A percentile compares a stretch with the other conserved stretches of the same genome.
Evolutionary conservation across 768 basidiomycete species (phyloP).

Genomic region (Dioszegia hungarica): DNA sequence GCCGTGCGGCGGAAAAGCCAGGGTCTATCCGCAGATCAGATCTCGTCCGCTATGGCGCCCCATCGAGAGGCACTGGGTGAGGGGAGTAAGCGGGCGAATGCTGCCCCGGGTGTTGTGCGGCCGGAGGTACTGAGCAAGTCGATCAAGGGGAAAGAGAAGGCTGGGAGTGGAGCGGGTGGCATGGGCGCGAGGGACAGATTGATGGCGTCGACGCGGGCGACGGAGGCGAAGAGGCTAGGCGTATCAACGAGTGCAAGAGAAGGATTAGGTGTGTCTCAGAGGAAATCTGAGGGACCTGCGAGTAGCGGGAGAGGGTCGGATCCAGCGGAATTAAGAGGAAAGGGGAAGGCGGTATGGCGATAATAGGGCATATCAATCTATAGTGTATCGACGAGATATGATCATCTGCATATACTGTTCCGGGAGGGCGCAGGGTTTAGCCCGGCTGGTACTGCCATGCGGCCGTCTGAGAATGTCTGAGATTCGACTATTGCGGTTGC

Average conservation of each 20-base stretch:
- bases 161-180: no score
- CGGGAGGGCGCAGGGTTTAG: no score
- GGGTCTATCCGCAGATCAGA: not conserved
- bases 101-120: not conserved
- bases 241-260: not conserved
- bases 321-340: slow-evolving; percentile 1
- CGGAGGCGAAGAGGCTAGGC: not conserved
- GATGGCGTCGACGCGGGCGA: not conserved
- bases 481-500: no score
- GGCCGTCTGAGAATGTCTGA: no score
- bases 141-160: not conserved
- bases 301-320: slow-evolving; percentile 15
- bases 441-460: no score
- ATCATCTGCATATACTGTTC: no score
- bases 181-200: not conserved
- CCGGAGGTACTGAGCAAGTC: not conserved
- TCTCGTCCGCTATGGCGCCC: not conserved
- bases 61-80: slow-evolving; percentile 10
- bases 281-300: slow-evolving; percentile 7
- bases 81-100: slow-evolving; percentile 21
- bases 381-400: not conserved
- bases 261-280: not conserved
- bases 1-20: slow-evolving; percentile 24
- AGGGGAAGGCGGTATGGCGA: slow-evolving; percentile 10
- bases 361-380: not conserved